These are phyloP conservation scores for Clonostachys rosea DNA, from an alignment of 2,329 filamentous ascomycete species.

Conservation along the genomic window DNA sequence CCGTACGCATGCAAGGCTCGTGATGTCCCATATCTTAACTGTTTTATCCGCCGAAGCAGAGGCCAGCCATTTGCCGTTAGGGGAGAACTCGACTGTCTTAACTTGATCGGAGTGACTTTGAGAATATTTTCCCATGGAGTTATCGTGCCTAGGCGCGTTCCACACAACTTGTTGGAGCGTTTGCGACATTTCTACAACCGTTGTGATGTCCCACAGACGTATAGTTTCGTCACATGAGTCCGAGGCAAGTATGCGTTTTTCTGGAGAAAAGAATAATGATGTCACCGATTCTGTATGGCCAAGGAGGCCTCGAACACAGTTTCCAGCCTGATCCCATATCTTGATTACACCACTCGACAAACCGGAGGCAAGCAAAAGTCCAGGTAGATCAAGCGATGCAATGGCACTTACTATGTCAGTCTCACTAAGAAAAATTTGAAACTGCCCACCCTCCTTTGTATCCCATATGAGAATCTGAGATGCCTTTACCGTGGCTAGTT, in stretches of 20 bases:
- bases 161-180: neutral
- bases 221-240: neutral
- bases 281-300: neutral
- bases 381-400: too few species aligned
- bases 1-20: neutral
- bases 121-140: too few species aligned
- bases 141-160: conserved; percentile 3
- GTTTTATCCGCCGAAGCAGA: conserved; percentile 2
- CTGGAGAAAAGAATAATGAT: neutral
- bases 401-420: neutral
- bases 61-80: neutral
- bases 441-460: neutral
- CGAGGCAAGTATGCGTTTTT: neutral
- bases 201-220: conserved; percentile 1
- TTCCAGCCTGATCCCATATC: neutral
- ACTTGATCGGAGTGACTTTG: neutral
- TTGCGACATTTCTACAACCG: neutral
- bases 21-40: conserved; percentile 3
- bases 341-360: too few species aligned
- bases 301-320: too few species aligned
- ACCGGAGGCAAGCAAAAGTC: neutral
- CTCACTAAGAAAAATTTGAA: conserved; percentile 4
- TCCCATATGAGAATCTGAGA: conserved; percentile 10
- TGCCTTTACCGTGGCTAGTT: neutral
- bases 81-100: neutral